These are phyloP conservation scores for Coniochaeta hoffmannii DNA, from an alignment of 2,329 filamentous ascomycete genomes.

Conservation along the genomic window DNA sequence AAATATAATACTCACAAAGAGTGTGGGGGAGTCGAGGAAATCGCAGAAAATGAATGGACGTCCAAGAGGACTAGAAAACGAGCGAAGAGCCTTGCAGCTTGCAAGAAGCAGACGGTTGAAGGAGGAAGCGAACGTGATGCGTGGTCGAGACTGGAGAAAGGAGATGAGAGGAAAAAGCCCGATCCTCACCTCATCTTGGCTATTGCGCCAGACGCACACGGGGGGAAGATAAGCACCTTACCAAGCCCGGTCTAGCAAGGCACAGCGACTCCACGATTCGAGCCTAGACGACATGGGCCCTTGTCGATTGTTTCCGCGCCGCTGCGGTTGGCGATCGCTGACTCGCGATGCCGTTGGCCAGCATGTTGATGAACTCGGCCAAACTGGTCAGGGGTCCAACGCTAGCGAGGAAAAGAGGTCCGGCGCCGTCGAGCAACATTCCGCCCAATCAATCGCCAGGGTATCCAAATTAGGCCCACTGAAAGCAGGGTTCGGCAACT, in stretches of 20 bases:
- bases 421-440: not conserved
- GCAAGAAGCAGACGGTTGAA: not conserved
- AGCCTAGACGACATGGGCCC: not conserved
- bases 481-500: not conserved
- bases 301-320: not conserved
- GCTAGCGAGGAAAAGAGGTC: not conserved
- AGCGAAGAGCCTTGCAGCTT: conserved; percentile 1
- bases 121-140: not conserved
- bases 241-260: not conserved
- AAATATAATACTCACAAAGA: not conserved
- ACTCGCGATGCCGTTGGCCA: conserved; percentile 1
- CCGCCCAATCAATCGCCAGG: not conserved
- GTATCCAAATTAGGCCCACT: not conserved
- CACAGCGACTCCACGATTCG: not conserved
- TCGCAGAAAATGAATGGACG: conserved; percentile 1
- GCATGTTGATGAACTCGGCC: not conserved
- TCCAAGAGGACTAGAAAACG: conserved; percentile 2
- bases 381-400: not conserved
- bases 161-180: not conserved
- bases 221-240: not conserved
- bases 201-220: not conserved
- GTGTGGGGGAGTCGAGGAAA: not conserved
- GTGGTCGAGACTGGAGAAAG: not conserved
- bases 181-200: conserved; percentile 2
- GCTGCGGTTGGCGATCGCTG: conserved; percentile 1